phyloP scores from a whole-genome alignment of 768 basidiomycete genomes.

The Podaxis sp. region DNA sequence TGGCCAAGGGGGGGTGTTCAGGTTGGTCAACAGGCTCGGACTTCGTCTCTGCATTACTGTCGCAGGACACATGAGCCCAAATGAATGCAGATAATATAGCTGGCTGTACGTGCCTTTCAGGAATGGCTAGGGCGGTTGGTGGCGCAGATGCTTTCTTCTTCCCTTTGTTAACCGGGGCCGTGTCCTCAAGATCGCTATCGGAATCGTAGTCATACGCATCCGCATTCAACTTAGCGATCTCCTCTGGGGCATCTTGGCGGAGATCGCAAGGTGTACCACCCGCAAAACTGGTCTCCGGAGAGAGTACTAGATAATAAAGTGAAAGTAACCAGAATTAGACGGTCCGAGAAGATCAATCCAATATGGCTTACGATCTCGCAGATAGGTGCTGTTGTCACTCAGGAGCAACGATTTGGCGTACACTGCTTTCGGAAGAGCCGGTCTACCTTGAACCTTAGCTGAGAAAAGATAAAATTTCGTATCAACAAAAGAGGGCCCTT shows the following conservation, averaged over 20 bases:
- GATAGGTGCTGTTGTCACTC: neutral
- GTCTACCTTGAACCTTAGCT: neutral
- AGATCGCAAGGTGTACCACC: neutral
- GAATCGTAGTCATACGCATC: conserved; percentile 13
- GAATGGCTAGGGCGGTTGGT: no score
- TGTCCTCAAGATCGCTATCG: conserved; percentile 15
- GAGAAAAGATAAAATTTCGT: conserved; percentile 15
- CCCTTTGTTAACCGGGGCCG: neutral
- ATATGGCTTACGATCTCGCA: conserved; percentile 14
- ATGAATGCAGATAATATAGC: no score
- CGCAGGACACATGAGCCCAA: neutral
- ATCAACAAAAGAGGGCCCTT: conserved; percentile 3
- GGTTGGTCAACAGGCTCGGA: neutral
- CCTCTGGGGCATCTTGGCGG: neutral
- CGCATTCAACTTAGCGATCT: conserved; percentile 6
- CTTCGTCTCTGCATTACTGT: no score
- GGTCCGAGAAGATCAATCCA: no score
- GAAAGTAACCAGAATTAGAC: no score
- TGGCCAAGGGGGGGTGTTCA: neutral
- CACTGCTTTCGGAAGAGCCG: neutral
- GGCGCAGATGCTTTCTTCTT: neutral
- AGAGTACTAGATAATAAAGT: conserved; percentile 10
- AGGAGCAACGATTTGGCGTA: conserved; percentile 9
- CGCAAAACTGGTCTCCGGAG: neutral
- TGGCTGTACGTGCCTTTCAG: neutral